These are phyloP conservation scores for rapeseed (Brassica napus) DNA, from an alignment of 345 rosid species.

Conservation along the genomic window DNA sequence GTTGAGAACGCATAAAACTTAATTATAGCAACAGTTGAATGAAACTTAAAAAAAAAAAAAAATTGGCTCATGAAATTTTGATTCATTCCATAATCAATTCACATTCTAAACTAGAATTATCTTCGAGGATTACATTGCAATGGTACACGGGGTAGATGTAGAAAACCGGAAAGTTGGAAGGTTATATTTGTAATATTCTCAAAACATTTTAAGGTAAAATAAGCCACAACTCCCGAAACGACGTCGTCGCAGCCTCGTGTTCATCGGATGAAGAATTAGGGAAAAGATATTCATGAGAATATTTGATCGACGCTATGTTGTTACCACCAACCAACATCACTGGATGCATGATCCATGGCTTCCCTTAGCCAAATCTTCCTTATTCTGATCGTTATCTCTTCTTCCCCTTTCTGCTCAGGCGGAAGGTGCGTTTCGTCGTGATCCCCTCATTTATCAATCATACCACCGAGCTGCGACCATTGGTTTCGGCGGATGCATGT, in stretches of 20 bases:
- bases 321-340: neutral
- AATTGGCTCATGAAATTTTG: neutral
- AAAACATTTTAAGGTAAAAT: neutral
- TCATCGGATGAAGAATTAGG: slow-evolving; percentile 17
- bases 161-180: neutral
- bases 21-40: neutral
- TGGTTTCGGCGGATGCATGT: neutral
- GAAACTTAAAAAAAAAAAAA: neutral
- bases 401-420: slow-evolving; percentile 21
- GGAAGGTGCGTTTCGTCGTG: slow-evolving; percentile 3
- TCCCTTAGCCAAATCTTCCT: slow-evolving; percentile 22
- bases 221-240: neutral
- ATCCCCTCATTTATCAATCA: neutral
- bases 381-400: slow-evolving; percentile 15
- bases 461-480: neutral
- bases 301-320: neutral
- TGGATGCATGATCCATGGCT: slow-evolving; percentile 16
- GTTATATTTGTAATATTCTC: neutral
- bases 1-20: neutral
- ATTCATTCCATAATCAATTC: neutral
- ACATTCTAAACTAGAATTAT: neutral
- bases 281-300: neutral
- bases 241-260: neutral
- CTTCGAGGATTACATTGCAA: neutral
- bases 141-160: neutral